phyloP scores from a whole-genome alignment of 257 asterid species.

The Verbena officinalis region DNA sequence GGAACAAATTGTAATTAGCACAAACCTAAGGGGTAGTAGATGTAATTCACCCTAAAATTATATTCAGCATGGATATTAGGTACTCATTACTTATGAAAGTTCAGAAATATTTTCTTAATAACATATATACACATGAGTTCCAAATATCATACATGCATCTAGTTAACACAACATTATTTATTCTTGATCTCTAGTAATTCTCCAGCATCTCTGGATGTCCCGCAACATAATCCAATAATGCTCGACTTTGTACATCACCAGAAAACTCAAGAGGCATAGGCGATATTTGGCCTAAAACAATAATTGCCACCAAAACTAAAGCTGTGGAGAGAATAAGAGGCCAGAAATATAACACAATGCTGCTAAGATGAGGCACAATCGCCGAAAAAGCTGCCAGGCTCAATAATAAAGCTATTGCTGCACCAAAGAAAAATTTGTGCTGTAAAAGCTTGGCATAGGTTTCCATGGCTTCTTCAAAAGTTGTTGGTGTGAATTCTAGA shows the following conservation, averaged over 20 bases:
- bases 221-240: slow-evolving; percentile 44
- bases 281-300: slow-evolving; percentile 41
- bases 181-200: slow-evolving; percentile 19
- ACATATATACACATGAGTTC: no score
- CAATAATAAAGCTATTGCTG: slow-evolving; percentile 32
- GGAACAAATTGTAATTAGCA: no score
- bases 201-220: slow-evolving; percentile 39
- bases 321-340: slow-evolving; percentile 63
- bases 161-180: no score
- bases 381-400: slow-evolving; percentile 30
- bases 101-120: no score
- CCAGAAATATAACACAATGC: slow-evolving; percentile 51
- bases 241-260: slow-evolving; percentile 35
- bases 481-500: neutral
- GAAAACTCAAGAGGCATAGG: slow-evolving; percentile 40
- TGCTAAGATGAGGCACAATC: slow-evolving; percentile 32
- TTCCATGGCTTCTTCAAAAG: slow-evolving; percentile 37
- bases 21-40: no score
- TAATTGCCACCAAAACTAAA: slow-evolving; percentile 38
- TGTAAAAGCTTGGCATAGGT: slow-evolving; percentile 39
- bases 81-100: no score
- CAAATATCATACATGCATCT: no score
- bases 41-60: no score
- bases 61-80: no score
- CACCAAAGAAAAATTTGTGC: slow-evolving; percentile 33